Evolutionary conservation across 2,329 filamentous ascomycete species (phyloP).

Genomic region (Monilinia fructigena): DNA sequence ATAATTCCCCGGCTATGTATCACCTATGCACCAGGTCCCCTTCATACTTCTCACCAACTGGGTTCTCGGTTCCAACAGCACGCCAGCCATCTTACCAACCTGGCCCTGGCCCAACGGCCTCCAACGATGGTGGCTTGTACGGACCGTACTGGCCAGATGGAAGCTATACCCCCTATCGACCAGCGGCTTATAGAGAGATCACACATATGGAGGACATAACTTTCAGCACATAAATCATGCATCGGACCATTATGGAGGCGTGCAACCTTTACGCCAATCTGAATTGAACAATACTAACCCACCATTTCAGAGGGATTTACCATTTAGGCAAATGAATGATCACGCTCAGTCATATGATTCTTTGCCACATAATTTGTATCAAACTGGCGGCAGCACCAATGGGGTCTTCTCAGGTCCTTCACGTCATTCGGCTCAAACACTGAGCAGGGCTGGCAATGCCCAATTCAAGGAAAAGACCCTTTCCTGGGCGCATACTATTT

Average conservation of each 20-base stretch:
- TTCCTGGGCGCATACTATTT: constrained; percentile 68
- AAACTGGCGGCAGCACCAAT: constrained; percentile 16
- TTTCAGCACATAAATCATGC: constrained; percentile 11
- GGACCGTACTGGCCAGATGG: constrained; percentile 65
- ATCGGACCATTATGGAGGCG: constrained; percentile 19
- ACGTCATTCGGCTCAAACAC: constrained; percentile 31
- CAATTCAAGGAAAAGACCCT: constrained; percentile 68
- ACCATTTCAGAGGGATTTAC: constrained; percentile 9
- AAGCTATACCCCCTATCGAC: constrained; percentile 53
- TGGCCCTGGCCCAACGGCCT: constrained; percentile 56
- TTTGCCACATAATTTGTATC: constrained; percentile 18
- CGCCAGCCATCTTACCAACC: constrained; percentile 59
- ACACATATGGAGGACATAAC: constrained; percentile 42
- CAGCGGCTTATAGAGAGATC: constrained; percentile 56
- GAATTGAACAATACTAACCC: constrained; percentile 22
- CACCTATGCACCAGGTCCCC: constrained; percentile 30
- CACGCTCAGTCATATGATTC: constrained; percentile 19
- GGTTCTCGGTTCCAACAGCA: constrained; percentile 55
- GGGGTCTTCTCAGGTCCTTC: constrained; percentile 25
- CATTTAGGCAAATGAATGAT: constrained; percentile 13
- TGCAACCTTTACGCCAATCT: constrained; percentile 21
- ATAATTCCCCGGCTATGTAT: constrained; percentile 34
- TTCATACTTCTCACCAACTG: constrained; percentile 40
- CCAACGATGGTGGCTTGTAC: constrained; percentile 55
- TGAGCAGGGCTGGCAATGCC: constrained; percentile 38